Percentiles rank a stretch among this genome's conserved stretches.
These are phyloP conservation scores for Amaranthus palmeri DNA, from an alignment of 148 eudicot genomes.

Conservation along the genomic window DNA sequence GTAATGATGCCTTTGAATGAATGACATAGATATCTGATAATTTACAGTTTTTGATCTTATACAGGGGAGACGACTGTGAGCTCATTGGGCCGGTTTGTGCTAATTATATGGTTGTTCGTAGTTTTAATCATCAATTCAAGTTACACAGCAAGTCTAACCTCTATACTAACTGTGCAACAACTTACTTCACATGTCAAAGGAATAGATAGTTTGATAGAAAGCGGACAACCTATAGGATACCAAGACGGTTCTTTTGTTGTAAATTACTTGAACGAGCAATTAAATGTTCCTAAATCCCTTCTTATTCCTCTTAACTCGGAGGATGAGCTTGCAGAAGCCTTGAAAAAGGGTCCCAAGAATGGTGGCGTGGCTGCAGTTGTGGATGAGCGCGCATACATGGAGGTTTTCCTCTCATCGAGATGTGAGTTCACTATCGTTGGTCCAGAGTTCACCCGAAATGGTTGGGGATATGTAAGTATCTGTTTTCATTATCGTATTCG, in stretches of 20 bases:
- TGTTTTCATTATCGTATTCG: background rate
- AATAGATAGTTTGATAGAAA: slow-evolving; percentile 40
- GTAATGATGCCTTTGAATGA: background rate
- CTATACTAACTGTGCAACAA: slow-evolving; percentile 67
- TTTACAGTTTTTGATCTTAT: slow-evolving; percentile 10
- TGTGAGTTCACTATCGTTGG: slow-evolving; percentile 71
- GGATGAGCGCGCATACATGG: slow-evolving; percentile 57
- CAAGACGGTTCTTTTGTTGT: slow-evolving; percentile 59
- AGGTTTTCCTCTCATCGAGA: slow-evolving; percentile 62
- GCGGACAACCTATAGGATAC: slow-evolving; percentile 54
- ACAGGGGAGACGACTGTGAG: slow-evolving; percentile 62
- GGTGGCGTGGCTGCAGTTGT: slow-evolving; percentile 73
- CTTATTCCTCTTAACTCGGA: slow-evolving; percentile 50
- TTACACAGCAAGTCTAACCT: slow-evolving; percentile 72
- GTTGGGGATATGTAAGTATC: slow-evolving; percentile 77
- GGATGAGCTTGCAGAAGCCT: slow-evolving; percentile 41
- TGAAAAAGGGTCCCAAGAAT: slow-evolving; percentile 46
- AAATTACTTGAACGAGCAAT: slow-evolving; percentile 45
- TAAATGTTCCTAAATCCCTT: slow-evolving; percentile 39
- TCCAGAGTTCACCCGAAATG: slow-evolving; percentile 57
- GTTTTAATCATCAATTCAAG: slow-evolving; percentile 67
- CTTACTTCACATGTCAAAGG: slow-evolving; percentile 65
- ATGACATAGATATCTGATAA: background rate
- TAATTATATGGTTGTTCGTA: slow-evolving; percentile 68
- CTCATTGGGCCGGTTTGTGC: slow-evolving; percentile 59